A percentile compares a stretch with the other conserved stretches of the same genome.
Conservation (phyloP, 2,329 filamentous ascomycete species). For the Colletotrichum falcatum region DNA sequence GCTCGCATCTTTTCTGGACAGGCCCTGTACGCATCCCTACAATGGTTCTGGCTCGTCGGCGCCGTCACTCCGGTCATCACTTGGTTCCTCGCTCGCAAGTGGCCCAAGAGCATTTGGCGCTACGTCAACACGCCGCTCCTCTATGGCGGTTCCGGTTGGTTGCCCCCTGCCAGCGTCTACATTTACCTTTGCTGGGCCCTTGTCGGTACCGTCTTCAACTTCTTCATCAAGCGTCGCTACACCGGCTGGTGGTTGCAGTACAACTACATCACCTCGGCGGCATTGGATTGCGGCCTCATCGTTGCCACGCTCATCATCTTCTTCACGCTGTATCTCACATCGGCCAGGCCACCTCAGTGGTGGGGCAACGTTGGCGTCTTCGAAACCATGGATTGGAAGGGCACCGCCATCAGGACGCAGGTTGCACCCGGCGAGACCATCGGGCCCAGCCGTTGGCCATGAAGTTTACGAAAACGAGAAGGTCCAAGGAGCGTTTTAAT, state of each 20-base stretch:
- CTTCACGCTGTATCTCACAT: constrained; percentile 73
- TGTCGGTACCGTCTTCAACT: constrained; percentile 77
- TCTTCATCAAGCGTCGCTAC: constrained; percentile 72
- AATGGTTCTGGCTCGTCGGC: constrained; percentile 80
- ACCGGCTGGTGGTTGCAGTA: constrained; percentile 83
- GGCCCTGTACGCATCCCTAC: constrained; percentile 71
- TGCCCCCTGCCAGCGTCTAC: constrained; percentile 77
- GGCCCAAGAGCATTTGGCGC: constrained; percentile 70
- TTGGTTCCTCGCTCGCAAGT: constrained; percentile 71
- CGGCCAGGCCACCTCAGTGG: constrained; percentile 68
- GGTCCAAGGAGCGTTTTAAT: constrained; percentile 15
- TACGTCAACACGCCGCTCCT: constrained; percentile 78
- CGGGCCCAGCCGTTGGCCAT: constrained; percentile 63
- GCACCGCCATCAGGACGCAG: constrained; percentile 56
- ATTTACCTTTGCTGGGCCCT: constrained; percentile 79
- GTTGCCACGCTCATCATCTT: constrained; percentile 77
- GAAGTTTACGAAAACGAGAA: constrained; percentile 23
- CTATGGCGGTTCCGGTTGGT: constrained; percentile 71
- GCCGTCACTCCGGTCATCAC: constrained; percentile 71
- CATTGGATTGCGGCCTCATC: constrained; percentile 75
- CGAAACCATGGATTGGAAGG: constrained; percentile 60
- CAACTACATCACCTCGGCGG: constrained; percentile 81
- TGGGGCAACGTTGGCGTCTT: constrained; percentile 67
- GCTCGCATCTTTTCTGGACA: constrained; percentile 74
- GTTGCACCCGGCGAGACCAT: constrained; percentile 61